These are phyloP conservation scores for Hamamelis virginiana DNA, from an alignment of 164 flowering plant genomes.

Conservation along the genomic window DNA sequence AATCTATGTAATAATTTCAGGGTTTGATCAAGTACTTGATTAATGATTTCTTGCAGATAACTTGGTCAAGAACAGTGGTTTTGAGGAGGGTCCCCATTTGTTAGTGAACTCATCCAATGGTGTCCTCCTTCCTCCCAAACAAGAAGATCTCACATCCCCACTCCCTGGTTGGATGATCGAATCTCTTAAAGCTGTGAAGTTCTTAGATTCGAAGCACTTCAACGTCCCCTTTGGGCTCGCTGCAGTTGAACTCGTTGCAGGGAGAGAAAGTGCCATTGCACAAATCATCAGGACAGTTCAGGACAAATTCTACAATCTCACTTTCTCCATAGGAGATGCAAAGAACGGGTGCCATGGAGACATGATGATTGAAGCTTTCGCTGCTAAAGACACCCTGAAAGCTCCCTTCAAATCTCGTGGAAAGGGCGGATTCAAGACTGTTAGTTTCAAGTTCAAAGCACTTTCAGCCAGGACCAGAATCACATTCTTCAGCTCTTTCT, in stretches of 20 bases:
- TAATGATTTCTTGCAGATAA: conserved; percentile 44
- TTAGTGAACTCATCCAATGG: conserved; percentile 66
- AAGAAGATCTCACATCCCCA: conserved; percentile 70
- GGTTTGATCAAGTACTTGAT: not conserved
- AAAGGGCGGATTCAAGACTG: conserved; percentile 50
- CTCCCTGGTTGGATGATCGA: conserved; percentile 95
- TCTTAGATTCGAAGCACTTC: conserved; percentile 74
- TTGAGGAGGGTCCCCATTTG: conserved; percentile 79
- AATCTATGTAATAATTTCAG: not conserved
- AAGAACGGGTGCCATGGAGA: conserved; percentile 85
- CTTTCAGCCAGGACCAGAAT: conserved; percentile 55
- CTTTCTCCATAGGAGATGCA: conserved; percentile 77
- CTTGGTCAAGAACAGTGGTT: conserved; percentile 68
- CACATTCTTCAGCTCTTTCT: conserved; percentile 82
- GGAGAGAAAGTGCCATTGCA: conserved; percentile 88
- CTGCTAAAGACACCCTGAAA: conserved; percentile 55
- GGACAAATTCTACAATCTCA: conserved; percentile 50
- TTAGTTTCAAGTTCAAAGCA: conserved; percentile 62
- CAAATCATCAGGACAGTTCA: conserved; percentile 70
- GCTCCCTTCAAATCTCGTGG: conserved; percentile 67
- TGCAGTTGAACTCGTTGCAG: conserved; percentile 87
- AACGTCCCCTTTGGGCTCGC: conserved; percentile 61
- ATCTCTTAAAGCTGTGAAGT: conserved; percentile 87
- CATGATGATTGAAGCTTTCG: conserved; percentile 91
- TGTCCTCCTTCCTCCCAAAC: conserved; percentile 82